Conservation (phyloP, 2,329 filamentous ascomycete genomes). For the Claviceps lovelessii region DNA sequence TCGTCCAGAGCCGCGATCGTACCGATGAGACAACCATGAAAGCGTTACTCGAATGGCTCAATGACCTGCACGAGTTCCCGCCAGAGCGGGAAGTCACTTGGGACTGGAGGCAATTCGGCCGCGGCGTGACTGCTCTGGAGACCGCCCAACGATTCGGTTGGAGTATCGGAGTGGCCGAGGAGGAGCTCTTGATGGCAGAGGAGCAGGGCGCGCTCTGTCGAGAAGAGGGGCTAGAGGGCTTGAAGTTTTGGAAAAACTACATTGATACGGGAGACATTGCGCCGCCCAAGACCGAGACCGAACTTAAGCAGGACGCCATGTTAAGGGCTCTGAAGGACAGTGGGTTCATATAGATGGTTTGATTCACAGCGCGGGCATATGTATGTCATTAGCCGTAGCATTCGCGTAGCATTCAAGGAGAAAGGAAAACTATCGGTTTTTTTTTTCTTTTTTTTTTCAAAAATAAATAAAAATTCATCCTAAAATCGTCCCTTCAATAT, state of each 20-base stretch:
- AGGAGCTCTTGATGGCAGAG: conserved; percentile 95
- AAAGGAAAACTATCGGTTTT: not conserved
- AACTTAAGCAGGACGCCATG: conserved; percentile 27
- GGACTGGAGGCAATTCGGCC: conserved; percentile 67
- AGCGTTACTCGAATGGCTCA: conserved; percentile 62
- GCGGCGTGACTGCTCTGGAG: conserved; percentile 80
- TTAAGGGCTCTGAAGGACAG: conserved; percentile 28
- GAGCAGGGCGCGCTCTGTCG: conserved; percentile 76
- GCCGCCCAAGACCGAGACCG: conserved; percentile 14
- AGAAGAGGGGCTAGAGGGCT: conserved; percentile 80
- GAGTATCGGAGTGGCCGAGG: conserved; percentile 90
- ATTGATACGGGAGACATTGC: conserved; percentile 32
- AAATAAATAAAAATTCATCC: not conserved
- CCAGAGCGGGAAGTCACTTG: conserved; percentile 52
- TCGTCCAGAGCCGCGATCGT: conserved; percentile 76
- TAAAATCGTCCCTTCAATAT: not conserved
- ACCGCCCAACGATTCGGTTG: conserved; percentile 82
- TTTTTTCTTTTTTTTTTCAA: too few relatives aligned
- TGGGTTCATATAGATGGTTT: conserved; percentile 19
- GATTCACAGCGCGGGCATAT: not conserved
- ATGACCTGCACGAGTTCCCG: conserved; percentile 52
- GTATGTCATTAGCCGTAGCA: not conserved
- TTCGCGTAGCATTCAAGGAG: not conserved
- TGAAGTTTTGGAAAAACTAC: conserved; percentile 85
- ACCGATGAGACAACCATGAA: conserved; percentile 83